Conservation (phyloP, 2,329 filamentous ascomycete species). For the Emergomyces orientalis region DNA sequence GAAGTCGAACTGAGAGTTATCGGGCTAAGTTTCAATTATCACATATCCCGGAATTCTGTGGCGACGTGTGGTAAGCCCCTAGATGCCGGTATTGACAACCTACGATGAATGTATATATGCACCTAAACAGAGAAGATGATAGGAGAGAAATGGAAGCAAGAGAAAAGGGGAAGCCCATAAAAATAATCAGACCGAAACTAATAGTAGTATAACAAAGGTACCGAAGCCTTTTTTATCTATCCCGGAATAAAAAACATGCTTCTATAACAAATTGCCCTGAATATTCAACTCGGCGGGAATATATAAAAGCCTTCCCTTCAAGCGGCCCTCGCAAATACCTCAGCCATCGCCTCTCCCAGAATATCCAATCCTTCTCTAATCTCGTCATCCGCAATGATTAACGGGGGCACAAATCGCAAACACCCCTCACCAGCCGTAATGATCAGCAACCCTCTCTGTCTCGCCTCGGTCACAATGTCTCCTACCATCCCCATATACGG, state of each 20-base stretch:
- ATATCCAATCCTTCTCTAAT: constrained; percentile 70
- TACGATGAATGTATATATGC: not conserved
- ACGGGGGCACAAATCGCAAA: constrained; percentile 78
- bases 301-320: not conserved
- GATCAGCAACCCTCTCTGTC: constrained; percentile 77
- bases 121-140: not conserved
- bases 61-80: too few relatives aligned
- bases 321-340: constrained; percentile 38
- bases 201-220: not conserved
- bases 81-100: too few relatives aligned
- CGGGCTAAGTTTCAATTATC: too few relatives aligned
- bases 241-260: not conserved
- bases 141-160: not conserved
- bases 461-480: constrained; percentile 68
- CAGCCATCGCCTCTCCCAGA: constrained; percentile 57
- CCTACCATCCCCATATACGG: constrained; percentile 48
- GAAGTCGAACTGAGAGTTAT: too few relatives aligned
- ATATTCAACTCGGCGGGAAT: not conserved
- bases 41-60: too few relatives aligned
- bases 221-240: not conserved
- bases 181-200: not conserved
- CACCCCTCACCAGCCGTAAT: constrained; percentile 93
- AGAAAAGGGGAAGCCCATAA: not conserved
- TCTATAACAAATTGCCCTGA: not conserved
- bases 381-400: constrained; percentile 71